Evolutionary conservation across 2,329 filamentous ascomycete species (phyloP).

Genomic region (Lecanicillium sp.): DNA sequence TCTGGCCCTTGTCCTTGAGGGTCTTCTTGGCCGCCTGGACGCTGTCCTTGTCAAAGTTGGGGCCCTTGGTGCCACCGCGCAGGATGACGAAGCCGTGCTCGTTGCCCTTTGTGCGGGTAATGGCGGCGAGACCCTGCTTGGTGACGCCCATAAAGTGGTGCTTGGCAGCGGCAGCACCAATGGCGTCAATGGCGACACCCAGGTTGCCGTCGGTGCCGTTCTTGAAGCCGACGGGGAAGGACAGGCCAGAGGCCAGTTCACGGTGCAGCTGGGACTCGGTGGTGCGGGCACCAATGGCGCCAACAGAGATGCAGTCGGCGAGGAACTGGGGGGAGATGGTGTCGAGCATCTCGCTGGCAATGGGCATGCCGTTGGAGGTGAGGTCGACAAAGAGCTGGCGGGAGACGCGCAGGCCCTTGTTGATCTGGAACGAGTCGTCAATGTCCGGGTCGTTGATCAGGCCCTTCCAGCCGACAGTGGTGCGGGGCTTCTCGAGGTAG

Average conservation of each 20-base stretch:
- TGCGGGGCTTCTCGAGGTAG: slow-evolving; percentile 97
- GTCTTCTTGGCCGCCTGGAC: slow-evolving; percentile 73
- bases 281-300: slow-evolving; percentile 90
- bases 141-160: slow-evolving; percentile 99
- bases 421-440: slow-evolving; percentile 95
- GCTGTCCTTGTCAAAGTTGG: slow-evolving; percentile 85
- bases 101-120: slow-evolving; percentile 88
- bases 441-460: slow-evolving; percentile 99
- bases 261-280: slow-evolving; percentile 96
- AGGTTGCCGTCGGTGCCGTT: slow-evolving; percentile 95
- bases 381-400: slow-evolving; percentile 89
- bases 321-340: slow-evolving; percentile 98
- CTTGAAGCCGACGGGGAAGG: slow-evolving; percentile 98
- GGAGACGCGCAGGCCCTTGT: slow-evolving; percentile 92
- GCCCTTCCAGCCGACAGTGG: slow-evolving; percentile 98
- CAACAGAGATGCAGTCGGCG: slow-evolving; percentile 89
- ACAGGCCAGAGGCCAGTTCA: slow-evolving; percentile 88
- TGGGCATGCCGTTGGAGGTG: slow-evolving; percentile 80
- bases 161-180: slow-evolving; percentile 74
- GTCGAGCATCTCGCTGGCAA: slow-evolving; percentile 97
- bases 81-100: slow-evolving; percentile 97
- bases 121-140: slow-evolving; percentile 92
- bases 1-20: slow-evolving; percentile 73
- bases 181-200: slow-evolving; percentile 88
- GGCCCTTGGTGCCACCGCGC: slow-evolving; percentile 81